A percentile compares a stretch with the other conserved stretches of the same genome.
Evolutionary conservation across 371 early-diverging fungal genomes (phyloP).

Genomic region (Apophysomyces trapeziformis): DNA sequence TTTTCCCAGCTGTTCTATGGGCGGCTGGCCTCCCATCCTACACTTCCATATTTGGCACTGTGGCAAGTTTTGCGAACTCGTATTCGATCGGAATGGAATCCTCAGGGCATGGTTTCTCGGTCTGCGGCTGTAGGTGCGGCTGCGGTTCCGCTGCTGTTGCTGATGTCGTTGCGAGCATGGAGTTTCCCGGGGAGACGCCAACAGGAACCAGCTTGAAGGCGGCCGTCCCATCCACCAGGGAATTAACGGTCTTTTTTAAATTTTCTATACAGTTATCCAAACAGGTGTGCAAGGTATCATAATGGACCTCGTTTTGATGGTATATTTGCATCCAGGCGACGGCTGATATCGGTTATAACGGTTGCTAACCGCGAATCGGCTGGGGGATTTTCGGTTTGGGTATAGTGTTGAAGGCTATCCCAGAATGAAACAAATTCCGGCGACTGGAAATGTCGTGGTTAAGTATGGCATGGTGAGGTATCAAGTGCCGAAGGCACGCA

Average conservation of each 20-base stretch:
- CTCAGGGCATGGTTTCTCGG: no score
- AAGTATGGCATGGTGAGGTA: background rate
- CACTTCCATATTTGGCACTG: no score
- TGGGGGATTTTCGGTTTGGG: background rate
- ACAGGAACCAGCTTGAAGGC: background rate
- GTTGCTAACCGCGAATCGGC: background rate
- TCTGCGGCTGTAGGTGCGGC: no score
- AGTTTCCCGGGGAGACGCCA: no score
- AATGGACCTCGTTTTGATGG: background rate
- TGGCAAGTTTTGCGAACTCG: no score
- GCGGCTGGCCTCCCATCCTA: no score
- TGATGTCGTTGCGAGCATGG: no score
- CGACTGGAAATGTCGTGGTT: background rate
- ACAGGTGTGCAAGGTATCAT: background rate
- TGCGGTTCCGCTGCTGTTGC: no score
- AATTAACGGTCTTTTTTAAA: background rate
- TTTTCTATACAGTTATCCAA: background rate
- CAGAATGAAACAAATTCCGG: background rate
- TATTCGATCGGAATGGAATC: no score
- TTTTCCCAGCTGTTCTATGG: no score
- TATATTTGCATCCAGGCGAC: background rate
- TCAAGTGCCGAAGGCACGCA: background rate
- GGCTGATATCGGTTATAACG: background rate
- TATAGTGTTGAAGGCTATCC: background rate
- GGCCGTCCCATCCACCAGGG: background rate